phyloP scores from a whole-genome alignment of 2,329 filamentous ascomycete species.

The Diaporthe velutina region DNA sequence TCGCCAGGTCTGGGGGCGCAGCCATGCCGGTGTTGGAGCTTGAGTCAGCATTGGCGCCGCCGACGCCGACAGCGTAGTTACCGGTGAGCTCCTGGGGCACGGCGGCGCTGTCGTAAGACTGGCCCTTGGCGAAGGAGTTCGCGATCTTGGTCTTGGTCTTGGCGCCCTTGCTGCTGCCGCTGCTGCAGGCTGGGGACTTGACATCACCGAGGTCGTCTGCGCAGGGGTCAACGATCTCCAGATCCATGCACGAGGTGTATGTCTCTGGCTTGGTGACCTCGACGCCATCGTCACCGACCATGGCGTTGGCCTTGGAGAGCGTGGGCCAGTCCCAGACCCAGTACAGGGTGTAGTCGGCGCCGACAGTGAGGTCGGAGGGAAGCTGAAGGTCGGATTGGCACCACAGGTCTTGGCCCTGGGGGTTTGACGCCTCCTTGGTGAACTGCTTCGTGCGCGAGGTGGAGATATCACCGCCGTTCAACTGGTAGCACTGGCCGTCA shows the following conservation, averaged over 20 bases:
- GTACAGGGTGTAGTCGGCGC: constrained; percentile 83
- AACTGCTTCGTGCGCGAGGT: constrained; percentile 68
- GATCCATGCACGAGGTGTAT: constrained; percentile 61
- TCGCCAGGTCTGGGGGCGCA: constrained; percentile 34
- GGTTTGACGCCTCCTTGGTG: constrained; percentile 61
- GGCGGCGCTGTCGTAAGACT: constrained; percentile 58
- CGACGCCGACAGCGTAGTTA: constrained; percentile 59
- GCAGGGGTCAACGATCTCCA: constrained; percentile 48
- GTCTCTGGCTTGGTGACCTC: constrained; percentile 50
- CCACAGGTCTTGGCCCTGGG: constrained; percentile 72
- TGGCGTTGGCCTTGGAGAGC: constrained; percentile 53
- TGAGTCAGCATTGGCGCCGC: constrained; percentile 31
- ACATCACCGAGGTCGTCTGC: constrained; percentile 53
- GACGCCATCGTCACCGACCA: constrained; percentile 49
- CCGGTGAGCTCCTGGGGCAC: constrained; percentile 60
- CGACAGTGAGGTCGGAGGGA: constrained; percentile 72
- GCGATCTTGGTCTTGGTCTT: constrained; percentile 42
- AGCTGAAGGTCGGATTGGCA: constrained; percentile 88
- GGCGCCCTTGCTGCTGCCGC: constrained; percentile 45
- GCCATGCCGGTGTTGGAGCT: constrained; percentile 39
- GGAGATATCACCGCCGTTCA: constrained; percentile 73
- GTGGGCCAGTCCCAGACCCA: constrained; percentile 98
- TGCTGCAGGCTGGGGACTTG: constrained; percentile 52
- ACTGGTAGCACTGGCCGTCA: constrained; percentile 90
- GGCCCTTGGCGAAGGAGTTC: constrained; percentile 50